Conservation (phyloP, 2,329 filamentous ascomycete genomes). For the Venturia effusa region DNA sequence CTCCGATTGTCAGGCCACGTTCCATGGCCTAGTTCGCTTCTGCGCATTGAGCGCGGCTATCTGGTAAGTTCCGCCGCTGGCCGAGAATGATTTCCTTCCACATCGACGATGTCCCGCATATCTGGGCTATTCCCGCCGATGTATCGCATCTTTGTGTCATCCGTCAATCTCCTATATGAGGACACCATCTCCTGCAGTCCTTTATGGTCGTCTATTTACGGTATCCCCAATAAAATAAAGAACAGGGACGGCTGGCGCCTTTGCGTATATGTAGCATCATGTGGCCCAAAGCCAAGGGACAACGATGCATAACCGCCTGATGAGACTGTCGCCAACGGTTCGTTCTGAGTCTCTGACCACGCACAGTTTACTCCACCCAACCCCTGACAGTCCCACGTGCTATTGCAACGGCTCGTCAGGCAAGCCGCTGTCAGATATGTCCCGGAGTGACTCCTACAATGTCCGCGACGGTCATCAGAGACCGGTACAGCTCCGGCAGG, state of each 20-base stretch:
- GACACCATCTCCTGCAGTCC: background rate
- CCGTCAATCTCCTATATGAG: background rate
- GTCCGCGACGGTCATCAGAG: background rate
- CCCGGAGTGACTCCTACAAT: too few relatives aligned
- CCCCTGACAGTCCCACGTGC: background rate
- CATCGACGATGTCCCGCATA: background rate
- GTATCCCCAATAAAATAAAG: too few relatives aligned
- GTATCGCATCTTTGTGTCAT: background rate
- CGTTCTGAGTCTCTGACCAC: too few relatives aligned
- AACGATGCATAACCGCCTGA: background rate
- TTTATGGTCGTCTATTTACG: background rate
- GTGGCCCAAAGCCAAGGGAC: too few relatives aligned
- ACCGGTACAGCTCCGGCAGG: background rate
- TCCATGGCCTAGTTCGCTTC: background rate
- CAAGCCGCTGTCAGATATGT: background rate
- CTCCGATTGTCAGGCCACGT: background rate
- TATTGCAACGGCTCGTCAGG: background rate
- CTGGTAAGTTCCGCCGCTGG: background rate
- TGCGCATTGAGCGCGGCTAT: constrained; percentile 1
- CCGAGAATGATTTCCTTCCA: background rate
- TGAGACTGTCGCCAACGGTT: background rate
- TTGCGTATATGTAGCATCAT: too few relatives aligned
- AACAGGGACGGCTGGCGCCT: too few relatives aligned
- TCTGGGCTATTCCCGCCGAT: background rate
- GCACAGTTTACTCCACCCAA: too few relatives aligned